Base-by-base conservation (phyloP, 2,329 filamentous ascomycete genomes). In the Chaetoscypha palmicola region DNA sequence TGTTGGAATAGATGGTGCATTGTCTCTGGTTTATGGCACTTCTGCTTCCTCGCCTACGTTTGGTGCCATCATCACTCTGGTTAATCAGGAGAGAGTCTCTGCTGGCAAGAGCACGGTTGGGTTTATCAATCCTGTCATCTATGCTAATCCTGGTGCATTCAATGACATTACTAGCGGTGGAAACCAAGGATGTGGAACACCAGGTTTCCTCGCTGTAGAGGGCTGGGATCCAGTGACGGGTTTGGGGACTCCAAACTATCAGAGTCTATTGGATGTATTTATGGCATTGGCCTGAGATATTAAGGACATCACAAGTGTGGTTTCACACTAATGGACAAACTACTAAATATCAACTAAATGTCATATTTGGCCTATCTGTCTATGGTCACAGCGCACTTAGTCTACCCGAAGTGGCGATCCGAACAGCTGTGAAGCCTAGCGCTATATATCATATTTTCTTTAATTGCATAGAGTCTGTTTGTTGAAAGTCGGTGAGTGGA, bases 11-110 rank as follows among this genome's bases (percentile, higher is more conserved):
- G 58, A 71, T 35, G 70, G 70, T 14, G 54, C 58, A 7, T 70
- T 69, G 45, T 56, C 58, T 0, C 59, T 70, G 14, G 66, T 69
- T 0, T 72, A 65, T 38, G 75, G 74, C 16, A 79, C 76, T 0
- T 72, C 68, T 16, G 65, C 67, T 14, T 66, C 61, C 19, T 56
- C 62, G 22, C 71, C 64, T 1, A 66, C 61, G 10, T 62, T 67
- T 23, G 69, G 61, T 2, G 57, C 59, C 4, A 59, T 72, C 32
- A 43, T 72, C 11, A 70, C 64, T 1, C 51, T 70, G 19, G 67
- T 71, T 37, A 67, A 67, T 20, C 65, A 65, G 45, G 60, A 65
- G 48, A 51, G 64, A 8, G 43, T 68, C 8, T 57, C 58, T 1
- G 60, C 49, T 2, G 58, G 58, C 3, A 66, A 65, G 48, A 43